These are phyloP conservation scores for Venturiaceae sp. DNA, from an alignment of 2,329 filamentous ascomycete species.

Conservation along the genomic window DNA sequence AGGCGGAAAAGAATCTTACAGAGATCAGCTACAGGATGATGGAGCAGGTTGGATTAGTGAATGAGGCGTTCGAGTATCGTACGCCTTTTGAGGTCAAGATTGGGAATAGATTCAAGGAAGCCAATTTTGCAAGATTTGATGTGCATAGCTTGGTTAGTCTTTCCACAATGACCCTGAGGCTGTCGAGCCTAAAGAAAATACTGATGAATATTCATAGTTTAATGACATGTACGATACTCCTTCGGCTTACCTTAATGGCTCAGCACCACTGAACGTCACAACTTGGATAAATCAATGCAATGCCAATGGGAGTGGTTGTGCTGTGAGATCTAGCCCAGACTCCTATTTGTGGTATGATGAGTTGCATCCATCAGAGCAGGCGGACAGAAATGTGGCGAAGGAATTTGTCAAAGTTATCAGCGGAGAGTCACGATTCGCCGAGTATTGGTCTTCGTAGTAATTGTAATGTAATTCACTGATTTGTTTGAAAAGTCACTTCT, in stretches of 20 bases:
- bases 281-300: conserved; percentile 49
- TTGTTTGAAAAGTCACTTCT: not conserved
- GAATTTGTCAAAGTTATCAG: conserved; percentile 47
- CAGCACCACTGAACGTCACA: conserved; percentile 51
- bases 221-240: conserved; percentile 57
- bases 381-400: conserved; percentile 46
- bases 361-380: conserved; percentile 60
- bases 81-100: conserved; percentile 37
- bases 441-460: conserved; percentile 25
- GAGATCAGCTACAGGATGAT: conserved; percentile 41
- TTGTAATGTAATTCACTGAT: not conserved
- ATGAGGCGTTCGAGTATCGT: conserved; percentile 41
- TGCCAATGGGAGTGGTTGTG: conserved; percentile 27
- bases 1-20: conserved; percentile 37
- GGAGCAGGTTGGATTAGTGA: conserved; percentile 40
- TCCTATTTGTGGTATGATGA: conserved; percentile 67
- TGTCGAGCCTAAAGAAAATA: not conserved
- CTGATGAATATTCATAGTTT: conserved; percentile 28
- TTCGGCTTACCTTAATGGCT: conserved; percentile 49
- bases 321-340: conserved; percentile 32
- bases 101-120: conserved; percentile 37
- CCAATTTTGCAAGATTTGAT: conserved; percentile 57
- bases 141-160: conserved; percentile 47
- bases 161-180: not conserved
- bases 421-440: conserved; percentile 37